These are phyloP conservation scores for Coemansia sp. DNA, from an alignment of 192 early-diverging fungal species.

Conservation along the genomic window DNA sequence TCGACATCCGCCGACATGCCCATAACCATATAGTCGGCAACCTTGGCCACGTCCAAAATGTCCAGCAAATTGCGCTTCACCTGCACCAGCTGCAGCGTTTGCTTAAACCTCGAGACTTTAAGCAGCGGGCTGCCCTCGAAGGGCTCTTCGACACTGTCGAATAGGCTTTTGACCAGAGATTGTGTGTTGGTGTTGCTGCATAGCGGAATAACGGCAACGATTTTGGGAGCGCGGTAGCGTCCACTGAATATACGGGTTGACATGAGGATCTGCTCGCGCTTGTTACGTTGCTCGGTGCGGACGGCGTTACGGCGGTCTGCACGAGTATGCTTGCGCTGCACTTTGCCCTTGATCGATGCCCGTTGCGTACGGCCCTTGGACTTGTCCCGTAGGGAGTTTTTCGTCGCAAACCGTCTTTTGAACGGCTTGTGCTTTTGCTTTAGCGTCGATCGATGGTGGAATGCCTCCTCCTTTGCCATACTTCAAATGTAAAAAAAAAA, in stretches of 20 bases:
- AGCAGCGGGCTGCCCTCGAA: conserved; percentile 36
- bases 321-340: conserved; percentile 56
- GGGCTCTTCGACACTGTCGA: conserved; percentile 53
- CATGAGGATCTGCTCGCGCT: conserved; percentile 67
- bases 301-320: conserved; percentile 81
- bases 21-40: conserved; percentile 88
- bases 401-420: conserved; percentile 89
- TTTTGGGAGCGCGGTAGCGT: conserved; percentile 78
- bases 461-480: conserved; percentile 42
- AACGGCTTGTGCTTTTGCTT: conserved; percentile 96
- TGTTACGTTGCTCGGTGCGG: conserved; percentile 75
- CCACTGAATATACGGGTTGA: conserved; percentile 84
- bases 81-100: conserved; percentile 82
- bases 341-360: conserved; percentile 58
- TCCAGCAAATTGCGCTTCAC: conserved; percentile 75
- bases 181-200: conserved; percentile 71
- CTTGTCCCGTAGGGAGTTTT: conserved; percentile 73
- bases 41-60: conserved; percentile 85
- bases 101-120: conserved; percentile 80
- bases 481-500: no score
- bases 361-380: conserved; percentile 79
- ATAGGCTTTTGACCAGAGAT: conserved; percentile 50
- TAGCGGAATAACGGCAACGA: conserved; percentile 85
- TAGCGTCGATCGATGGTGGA: conserved; percentile 72
- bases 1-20: conserved; percentile 85